These are phyloP conservation scores for Mucor circinelloides DNA, from an alignment of 371 early-diverging fungal species.

Conservation along the genomic window DNA sequence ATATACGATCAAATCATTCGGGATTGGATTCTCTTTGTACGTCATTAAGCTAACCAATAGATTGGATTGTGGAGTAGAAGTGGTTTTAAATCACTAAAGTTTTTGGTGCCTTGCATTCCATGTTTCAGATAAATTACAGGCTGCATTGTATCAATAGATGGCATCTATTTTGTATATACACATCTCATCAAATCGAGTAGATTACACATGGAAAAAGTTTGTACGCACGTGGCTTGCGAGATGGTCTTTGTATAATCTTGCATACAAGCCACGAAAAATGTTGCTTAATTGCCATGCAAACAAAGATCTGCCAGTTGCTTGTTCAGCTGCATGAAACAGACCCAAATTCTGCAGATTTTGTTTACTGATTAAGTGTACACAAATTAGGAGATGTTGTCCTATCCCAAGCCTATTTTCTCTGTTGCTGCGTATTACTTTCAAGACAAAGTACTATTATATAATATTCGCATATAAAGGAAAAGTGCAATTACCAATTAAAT, in stretches of 20 bases:
- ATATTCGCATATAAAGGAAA: not conserved
- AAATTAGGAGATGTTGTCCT: not conserved
- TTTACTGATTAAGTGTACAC: not conserved
- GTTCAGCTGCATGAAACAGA: not conserved
- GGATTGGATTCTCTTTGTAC: not conserved
- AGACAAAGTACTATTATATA: not conserved
- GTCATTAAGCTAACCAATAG: not conserved
- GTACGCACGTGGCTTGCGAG: slow-evolving; percentile 3
- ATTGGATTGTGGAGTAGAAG: not conserved
- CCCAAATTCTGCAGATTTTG: not conserved
- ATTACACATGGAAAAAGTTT: not conserved
- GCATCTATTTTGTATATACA: not conserved
- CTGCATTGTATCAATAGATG: not conserved
- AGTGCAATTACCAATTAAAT: not conserved
- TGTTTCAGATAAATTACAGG: not conserved
- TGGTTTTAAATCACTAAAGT: not conserved
- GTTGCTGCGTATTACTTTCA: not conserved
- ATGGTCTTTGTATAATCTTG: not conserved
- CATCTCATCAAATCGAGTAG: not conserved
- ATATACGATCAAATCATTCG: not conserved
- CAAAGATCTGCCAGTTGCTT: not conserved
- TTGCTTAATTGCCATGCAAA: not conserved
- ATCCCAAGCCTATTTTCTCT: not conserved
- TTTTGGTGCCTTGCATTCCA: not conserved
- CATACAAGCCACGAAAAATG: not conserved